Base-by-base conservation (phyloP, 352 stramenopile species). In the Globisporangium nodosum region DNA sequence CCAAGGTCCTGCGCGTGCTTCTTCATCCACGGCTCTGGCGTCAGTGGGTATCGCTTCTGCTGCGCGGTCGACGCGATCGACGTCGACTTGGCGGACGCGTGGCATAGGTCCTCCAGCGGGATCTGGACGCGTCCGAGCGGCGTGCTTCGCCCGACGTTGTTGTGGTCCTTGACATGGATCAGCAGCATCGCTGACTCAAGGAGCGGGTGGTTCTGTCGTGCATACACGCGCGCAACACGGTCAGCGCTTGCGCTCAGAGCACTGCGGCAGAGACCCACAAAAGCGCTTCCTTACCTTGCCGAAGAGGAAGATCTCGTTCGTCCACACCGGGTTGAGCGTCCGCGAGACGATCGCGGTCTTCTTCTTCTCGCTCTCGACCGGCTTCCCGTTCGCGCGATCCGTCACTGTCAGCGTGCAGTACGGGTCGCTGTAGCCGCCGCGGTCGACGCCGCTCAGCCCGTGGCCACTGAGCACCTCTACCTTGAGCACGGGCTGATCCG, bases 151-250 rank as follows among this genome's bases (percentile, higher is more conserved):
- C 66, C 67, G 45, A 86, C 63, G 49, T 86, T 85, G 68, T 90
- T 90, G 64, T 87, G 74, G 47, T 89, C 81, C 46, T 90, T 90
- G 1, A 90, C 76, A 43, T 89, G 81, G 53, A 90, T 76, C 11
- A 90, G 33, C 1, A 90, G 58, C 37, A 71, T 74, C 3, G 56
- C 67, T 4, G 81, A 69, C 16, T 82, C 69, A 9, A 54, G 49
- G 42, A 90, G 58, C 1, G 70, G 60, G 21, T 84, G 75, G 43
- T 73, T 74, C 76, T 90, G 67, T 27, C 24, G 24, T 3, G 18
- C 2, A 12, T 12, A 27, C 33, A 12, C 20, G 16, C 12, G 15
- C 3, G 16, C 42, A 45, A 43, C 1, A 30, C 11, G 49, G 8
- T 30, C 33, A 47, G 8, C 8, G 15, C n/a, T 9, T 46, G 46